Evolutionary conservation across 148 eudicot genomes (phyloP).

Genomic region (Silene uniflora): DNA sequence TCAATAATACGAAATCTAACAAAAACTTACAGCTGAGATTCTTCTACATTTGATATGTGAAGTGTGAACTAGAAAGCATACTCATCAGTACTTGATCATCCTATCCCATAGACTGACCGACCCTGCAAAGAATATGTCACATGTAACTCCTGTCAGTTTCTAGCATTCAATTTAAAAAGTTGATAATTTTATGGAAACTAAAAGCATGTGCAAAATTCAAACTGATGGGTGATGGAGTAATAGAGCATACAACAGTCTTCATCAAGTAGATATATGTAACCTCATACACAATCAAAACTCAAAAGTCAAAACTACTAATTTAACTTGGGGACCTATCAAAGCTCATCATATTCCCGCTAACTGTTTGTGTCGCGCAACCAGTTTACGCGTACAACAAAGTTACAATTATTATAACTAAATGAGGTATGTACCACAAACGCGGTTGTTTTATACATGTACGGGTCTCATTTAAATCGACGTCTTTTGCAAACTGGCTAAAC

Average conservation of each 20-base stretch:
- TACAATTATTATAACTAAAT: no score
- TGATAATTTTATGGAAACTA: background rate
- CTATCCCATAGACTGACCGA: background rate
- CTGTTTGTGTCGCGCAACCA: background rate
- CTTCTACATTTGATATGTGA: no score
- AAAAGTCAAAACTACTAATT: slow-evolving; percentile 9
- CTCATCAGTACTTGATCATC: background rate
- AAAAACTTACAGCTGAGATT: no score
- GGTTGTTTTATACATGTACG: no score
- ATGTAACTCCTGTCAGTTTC: background rate
- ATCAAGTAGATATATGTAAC: background rate
- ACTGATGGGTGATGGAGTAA: background rate
- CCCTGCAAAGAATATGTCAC: background rate
- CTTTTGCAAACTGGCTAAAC: no score
- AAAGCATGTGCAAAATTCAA: background rate
- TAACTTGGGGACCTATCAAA: background rate
- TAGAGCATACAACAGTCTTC: background rate
- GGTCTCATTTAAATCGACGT: no score
- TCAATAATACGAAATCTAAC: no score
- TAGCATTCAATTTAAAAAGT: background rate
- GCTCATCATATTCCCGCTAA: background rate
- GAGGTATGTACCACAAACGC: no score
- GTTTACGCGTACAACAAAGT: no score
- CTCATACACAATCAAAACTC: background rate
- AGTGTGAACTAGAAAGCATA: no score